Conservation (phyloP, 2,329 filamentous ascomycete genomes). For the Neofusicoccum laricinum region DNA sequence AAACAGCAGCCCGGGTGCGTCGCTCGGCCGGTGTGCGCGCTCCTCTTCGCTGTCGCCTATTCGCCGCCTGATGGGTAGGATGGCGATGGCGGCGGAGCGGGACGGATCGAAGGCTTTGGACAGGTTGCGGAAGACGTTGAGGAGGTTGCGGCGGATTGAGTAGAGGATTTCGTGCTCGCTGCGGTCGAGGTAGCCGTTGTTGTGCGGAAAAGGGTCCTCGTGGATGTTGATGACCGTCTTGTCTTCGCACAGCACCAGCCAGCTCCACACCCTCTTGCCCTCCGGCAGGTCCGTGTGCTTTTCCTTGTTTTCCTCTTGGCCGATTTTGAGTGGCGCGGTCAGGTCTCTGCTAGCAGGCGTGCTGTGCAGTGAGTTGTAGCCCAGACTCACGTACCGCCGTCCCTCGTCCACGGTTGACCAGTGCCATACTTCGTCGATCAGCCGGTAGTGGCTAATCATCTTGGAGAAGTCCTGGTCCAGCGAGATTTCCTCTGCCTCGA, state of each 20-base stretch:
- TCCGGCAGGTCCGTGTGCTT: conserved; percentile 38
- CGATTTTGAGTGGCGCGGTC: background rate
- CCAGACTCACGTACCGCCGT: conserved; percentile 65
- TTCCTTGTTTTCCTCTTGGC: conserved; percentile 3
- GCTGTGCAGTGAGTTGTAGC: conserved; percentile 64
- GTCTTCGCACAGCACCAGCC: conserved; percentile 67
- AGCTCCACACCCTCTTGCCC: conserved; percentile 63
- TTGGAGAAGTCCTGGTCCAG: background rate
- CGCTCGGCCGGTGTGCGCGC: conserved; percentile 46
- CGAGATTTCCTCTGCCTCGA: background rate
- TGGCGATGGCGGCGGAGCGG: conserved; percentile 38
- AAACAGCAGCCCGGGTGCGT: conserved; percentile 60
- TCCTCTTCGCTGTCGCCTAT: conserved; percentile 46
- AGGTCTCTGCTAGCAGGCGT: conserved; percentile 10
- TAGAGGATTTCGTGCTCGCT: conserved; percentile 48
- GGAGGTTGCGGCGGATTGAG: conserved; percentile 56
- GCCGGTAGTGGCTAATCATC: conserved; percentile 51
- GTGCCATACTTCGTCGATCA: conserved; percentile 71
- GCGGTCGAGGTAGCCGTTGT: conserved; percentile 33
- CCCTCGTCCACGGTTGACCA: conserved; percentile 72
- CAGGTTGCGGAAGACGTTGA: conserved; percentile 60
- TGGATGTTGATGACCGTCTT: conserved; percentile 69
- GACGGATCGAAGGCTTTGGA: conserved; percentile 51
- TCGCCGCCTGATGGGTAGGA: conserved; percentile 45
- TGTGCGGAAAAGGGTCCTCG: conserved; percentile 52